Conservation (phyloP, 352 stramenopile genomes). For the Pythium rishiriense region DNA sequence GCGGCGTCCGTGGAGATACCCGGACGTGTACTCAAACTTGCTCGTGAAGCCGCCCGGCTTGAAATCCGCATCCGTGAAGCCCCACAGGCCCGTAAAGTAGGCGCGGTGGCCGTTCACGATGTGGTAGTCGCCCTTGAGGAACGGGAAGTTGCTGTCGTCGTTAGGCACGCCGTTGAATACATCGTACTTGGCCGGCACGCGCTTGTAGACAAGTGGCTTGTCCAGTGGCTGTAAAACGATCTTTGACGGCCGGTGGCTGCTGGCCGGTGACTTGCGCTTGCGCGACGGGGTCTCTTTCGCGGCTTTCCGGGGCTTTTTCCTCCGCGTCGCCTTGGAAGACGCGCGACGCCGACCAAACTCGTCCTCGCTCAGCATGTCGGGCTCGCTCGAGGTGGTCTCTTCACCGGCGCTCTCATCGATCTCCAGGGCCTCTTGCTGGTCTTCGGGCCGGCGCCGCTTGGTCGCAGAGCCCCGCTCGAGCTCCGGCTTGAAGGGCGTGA, state of each 20-base stretch:
- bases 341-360: neutral
- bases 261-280: neutral
- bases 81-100: slow-evolving; percentile 58
- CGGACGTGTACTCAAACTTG: slow-evolving; percentile 71
- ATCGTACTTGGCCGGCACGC: slow-evolving; percentile 38
- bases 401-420: slow-evolving; percentile 1
- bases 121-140: slow-evolving; percentile 56
- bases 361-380: slow-evolving; percentile 16
- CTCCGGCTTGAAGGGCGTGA: slow-evolving; percentile 10
- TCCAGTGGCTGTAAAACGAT: neutral
- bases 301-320: neutral
- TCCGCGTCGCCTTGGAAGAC: neutral
- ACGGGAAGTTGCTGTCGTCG: slow-evolving; percentile 46
- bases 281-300: neutral
- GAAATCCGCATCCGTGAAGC: slow-evolving; percentile 65
- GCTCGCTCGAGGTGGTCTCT: slow-evolving; percentile 24
- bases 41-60: slow-evolving; percentile 27
- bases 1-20: slow-evolving; percentile 25
- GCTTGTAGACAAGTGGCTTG: slow-evolving; percentile 18
- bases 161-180: slow-evolving; percentile 44
- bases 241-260: neutral
- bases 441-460: slow-evolving; percentile 17
- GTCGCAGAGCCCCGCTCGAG: slow-evolving; percentile 28
- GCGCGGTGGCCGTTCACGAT: slow-evolving; percentile 44
- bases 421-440: neutral